Evolutionary conservation across 352 stramenopile genomes (phyloP).

Genomic region (Pythium volutum): DNA sequence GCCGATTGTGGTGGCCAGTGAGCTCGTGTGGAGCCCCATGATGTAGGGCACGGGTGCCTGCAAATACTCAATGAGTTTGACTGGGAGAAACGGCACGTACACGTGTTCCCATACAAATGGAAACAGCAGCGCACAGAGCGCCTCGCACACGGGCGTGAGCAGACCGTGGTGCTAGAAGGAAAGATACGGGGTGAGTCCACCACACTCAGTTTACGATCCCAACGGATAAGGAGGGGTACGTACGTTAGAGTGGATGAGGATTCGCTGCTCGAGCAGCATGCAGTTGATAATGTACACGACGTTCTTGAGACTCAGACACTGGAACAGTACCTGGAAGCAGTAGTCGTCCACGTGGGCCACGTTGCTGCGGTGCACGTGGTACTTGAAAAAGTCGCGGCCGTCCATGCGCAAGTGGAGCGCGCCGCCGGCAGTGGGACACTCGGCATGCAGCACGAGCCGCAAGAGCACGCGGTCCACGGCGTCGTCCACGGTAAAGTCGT

Average conservation of each 20-base stretch:
- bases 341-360: slow-evolving; percentile 65
- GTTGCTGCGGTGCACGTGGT: slow-evolving; percentile 62
- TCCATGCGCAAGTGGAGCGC: slow-evolving; percentile 39
- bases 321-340: slow-evolving; percentile 79
- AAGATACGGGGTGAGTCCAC: not conserved
- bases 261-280: slow-evolving; percentile 79
- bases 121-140: slow-evolving; percentile 74
- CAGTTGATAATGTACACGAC: slow-evolving; percentile 81
- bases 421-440: slow-evolving; percentile 30
- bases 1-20: slow-evolving; percentile 62
- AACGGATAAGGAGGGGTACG: slow-evolving; percentile 4
- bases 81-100: slow-evolving; percentile 81
- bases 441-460: slow-evolving; percentile 34
- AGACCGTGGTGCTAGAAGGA: slow-evolving; percentile 53
- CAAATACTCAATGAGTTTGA: slow-evolving; percentile 82
- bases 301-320: slow-evolving; percentile 76
- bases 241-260: slow-evolving; percentile 81
- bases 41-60: slow-evolving; percentile 84
- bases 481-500: slow-evolving; percentile 4
- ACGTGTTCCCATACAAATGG: slow-evolving; percentile 86
- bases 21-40: slow-evolving; percentile 83
- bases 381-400: slow-evolving; percentile 42
- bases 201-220: not conserved
- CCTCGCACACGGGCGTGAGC: slow-evolving; percentile 76
- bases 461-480: slow-evolving; percentile 22